A percentile compares a stretch with the other conserved stretches of the same genome.
phyloP scores from a whole-genome alignment of 257 asterid species.

The Solanum pimpinellifolium region DNA sequence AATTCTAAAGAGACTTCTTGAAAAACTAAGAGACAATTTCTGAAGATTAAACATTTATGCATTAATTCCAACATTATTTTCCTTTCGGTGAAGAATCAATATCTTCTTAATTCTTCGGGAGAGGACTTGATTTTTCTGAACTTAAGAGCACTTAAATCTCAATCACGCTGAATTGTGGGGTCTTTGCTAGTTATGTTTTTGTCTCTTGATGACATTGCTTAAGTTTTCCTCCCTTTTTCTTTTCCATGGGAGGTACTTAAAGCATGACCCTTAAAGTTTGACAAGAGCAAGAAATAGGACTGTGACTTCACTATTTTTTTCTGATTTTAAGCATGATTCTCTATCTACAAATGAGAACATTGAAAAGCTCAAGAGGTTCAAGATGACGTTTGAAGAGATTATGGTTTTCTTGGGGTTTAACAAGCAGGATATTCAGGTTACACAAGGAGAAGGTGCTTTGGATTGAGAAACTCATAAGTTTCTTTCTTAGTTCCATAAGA shows the following conservation, averaged over 20 bases:
- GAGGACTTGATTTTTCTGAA: background rate
- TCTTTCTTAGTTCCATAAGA: background rate
- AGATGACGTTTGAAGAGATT: background rate
- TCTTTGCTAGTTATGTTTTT: background rate
- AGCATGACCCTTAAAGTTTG: background rate
- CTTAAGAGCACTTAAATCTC: background rate
- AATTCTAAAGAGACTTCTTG: too few relatives aligned
- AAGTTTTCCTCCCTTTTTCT: too few relatives aligned
- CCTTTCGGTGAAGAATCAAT: background rate
- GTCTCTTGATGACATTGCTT: background rate
- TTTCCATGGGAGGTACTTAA: too few relatives aligned
- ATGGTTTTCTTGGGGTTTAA: background rate
- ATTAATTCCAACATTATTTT: too few relatives aligned
- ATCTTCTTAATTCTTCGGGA: background rate
- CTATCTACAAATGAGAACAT: background rate
- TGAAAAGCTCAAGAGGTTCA: background rate
- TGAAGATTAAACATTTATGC: too few relatives aligned
- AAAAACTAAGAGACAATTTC: too few relatives aligned
- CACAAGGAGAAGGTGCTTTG: background rate
- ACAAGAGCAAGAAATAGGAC: background rate
- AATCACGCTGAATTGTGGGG: background rate
- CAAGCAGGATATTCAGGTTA: background rate
- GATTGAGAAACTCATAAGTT: background rate
- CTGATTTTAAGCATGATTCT: background rate
- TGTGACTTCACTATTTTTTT: background rate